Evolutionary conservation across 139 green algal genomes (phyloP).

Genomic region (Choricystis sp.): DNA sequence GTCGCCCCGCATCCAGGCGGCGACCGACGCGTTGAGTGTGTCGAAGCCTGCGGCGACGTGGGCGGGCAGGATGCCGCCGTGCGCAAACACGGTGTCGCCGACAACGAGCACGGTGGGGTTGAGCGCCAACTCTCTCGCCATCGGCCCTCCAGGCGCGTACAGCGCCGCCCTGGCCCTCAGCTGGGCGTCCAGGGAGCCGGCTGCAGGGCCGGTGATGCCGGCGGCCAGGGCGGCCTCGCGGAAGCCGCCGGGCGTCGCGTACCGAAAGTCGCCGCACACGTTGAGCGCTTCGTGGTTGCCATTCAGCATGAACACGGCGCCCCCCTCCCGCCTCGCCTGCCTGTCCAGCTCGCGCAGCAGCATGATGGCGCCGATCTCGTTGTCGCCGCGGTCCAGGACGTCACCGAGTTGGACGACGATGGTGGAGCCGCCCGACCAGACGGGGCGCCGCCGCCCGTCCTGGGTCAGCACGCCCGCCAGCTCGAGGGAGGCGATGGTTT

Average conservation of each 20-base stretch:
- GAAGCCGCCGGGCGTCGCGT: conserved; percentile 71
- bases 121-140: conserved; percentile 62
- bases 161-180: conserved; percentile 36
- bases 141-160: conserved; percentile 57
- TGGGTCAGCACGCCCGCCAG: conserved; percentile 44
- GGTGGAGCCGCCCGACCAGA: conserved; percentile 64
- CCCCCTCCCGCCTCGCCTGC: conserved; percentile 52
- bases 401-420: conserved; percentile 83
- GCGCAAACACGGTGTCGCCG: conserved; percentile 82
- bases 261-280: conserved; percentile 70
- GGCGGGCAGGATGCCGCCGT: conserved; percentile 69
- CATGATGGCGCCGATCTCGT: conserved; percentile 68
- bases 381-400: conserved; percentile 73
- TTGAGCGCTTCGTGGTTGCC: conserved; percentile 89
- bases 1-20: conserved; percentile 68
- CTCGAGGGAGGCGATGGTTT: conserved; percentile 54
- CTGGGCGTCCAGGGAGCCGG: conserved; percentile 23
- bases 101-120: conserved; percentile 82
- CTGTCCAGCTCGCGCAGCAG: conserved; percentile 61
- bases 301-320: conserved; percentile 81
- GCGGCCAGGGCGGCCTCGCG: conserved; percentile 57
- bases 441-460: conserved; percentile 16
- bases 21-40: conserved; percentile 70
- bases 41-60: conserved; percentile 47
- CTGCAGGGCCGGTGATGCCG: conserved; percentile 40